Evolutionary conservation across 495 filamentous ascomycete species (phyloP).

Genomic region (Talaromyces proteolyticus): DNA sequence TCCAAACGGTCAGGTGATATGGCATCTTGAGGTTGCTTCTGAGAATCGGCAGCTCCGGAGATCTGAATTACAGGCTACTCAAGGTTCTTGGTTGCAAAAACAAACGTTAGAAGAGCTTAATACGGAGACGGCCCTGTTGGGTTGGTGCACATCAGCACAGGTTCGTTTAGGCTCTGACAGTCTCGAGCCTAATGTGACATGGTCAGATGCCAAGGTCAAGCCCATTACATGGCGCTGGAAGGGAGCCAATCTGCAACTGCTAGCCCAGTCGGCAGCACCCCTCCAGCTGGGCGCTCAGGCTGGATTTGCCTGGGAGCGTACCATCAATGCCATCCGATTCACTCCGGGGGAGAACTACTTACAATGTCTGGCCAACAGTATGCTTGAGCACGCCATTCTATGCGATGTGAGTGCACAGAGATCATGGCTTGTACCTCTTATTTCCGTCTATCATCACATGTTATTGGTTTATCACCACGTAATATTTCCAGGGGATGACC

Average conservation of each 20-base stretch:
- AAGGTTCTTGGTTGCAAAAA: background rate
- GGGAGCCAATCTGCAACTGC: constrained; percentile 6
- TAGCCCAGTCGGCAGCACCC: constrained; percentile 8
- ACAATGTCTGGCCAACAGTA: constrained; percentile 5
- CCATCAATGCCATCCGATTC: constrained; percentile 1
- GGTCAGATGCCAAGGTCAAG: constrained; percentile 6
- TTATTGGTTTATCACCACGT: constrained; percentile 4
- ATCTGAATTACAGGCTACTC: background rate
- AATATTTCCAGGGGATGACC: background rate
- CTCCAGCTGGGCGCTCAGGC: constrained; percentile 3
- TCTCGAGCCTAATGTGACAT: constrained; percentile 3
- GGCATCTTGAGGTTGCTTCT: background rate
- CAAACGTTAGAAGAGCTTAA: background rate
- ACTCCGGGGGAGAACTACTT: constrained; percentile 7
- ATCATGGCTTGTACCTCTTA: constrained; percentile 11
- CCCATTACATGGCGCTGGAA: constrained; percentile 5
- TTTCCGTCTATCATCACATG: constrained; percentile 11
- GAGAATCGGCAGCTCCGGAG: background rate
- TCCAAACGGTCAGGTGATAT: background rate
- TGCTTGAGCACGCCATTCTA: constrained; percentile 3
- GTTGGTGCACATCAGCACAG: constrained; percentile 7
- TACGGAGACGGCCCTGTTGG: constrained; percentile 6
- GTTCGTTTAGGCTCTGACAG: constrained; percentile 2
- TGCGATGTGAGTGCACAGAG: constrained; percentile 7
- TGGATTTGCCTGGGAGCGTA: background rate